Evolutionary conservation across 1,284 basidiomycete species (phyloP).

Genomic region (Papiliotrema fonsecae): DNA sequence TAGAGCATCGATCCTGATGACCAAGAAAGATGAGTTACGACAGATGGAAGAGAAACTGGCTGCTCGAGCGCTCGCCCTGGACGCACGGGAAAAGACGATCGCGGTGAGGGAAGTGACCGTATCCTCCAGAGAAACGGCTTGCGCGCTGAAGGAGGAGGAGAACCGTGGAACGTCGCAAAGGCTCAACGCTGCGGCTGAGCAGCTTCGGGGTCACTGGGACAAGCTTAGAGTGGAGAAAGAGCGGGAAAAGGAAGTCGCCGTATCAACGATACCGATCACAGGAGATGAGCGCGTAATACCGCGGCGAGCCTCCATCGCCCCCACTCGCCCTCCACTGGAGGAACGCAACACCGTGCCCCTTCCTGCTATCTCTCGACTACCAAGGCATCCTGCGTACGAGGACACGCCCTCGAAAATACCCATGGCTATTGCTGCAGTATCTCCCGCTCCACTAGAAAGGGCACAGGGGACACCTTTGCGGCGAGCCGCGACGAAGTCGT

Average conservation of each 20-base stretch:
- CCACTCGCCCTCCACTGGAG: constrained; percentile 28
- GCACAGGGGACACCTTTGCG: constrained; percentile 22
- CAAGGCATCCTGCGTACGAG: constrained; percentile 19
- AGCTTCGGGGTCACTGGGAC: constrained; percentile 52
- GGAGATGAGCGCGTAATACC: background rate
- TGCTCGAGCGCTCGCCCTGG: constrained; percentile 50
- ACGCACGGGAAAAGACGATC: constrained; percentile 53
- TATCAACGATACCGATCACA: no score
- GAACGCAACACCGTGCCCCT: constrained; percentile 31
- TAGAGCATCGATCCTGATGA: constrained; percentile 27
- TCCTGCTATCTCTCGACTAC: constrained; percentile 14
- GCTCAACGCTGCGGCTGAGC: constrained; percentile 62
- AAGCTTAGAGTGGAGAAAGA: constrained; percentile 56
- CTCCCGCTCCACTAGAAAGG: constrained; percentile 15
- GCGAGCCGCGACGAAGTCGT: constrained; percentile 36
- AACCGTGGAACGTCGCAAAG: constrained; percentile 61
- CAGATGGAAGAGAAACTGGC: constrained; percentile 51
- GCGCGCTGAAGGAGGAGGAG: constrained; percentile 65
- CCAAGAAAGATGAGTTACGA: constrained; percentile 51
- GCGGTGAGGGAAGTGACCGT: constrained; percentile 9
- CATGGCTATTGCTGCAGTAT: constrained; percentile 12
- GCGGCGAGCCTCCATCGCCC: constrained; percentile 10
- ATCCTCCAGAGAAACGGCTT: constrained; percentile 47
- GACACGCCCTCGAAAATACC: constrained; percentile 47
- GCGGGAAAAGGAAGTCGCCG: constrained; percentile 37